Evolutionary conservation across 805 yeast genomes (phyloP).

Genomic region (Zygoascus flipseniorum): DNA sequence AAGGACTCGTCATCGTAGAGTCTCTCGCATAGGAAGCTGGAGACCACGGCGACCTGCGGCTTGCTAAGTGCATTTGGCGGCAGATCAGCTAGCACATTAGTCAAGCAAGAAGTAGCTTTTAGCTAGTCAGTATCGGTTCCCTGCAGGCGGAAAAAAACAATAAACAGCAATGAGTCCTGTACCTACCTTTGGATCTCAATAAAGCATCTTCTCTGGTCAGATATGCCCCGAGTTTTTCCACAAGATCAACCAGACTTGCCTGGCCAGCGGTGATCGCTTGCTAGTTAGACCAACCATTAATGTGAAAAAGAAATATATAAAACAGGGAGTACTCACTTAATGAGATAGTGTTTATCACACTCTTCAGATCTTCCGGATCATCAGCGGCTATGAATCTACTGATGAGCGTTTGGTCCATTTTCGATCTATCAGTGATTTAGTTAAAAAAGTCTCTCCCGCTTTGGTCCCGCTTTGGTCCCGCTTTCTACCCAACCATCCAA

Average conservation of each 20-base stretch:
- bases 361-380: constrained; percentile 24
- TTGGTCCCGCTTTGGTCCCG: not conserved
- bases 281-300: too few species aligned
- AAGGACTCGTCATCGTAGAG: constrained; percentile 53
- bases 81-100: constrained; percentile 31
- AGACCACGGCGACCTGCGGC: constrained; percentile 29
- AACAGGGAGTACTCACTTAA: constrained; percentile 10
- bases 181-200: constrained; percentile 36
- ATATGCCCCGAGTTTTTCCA: constrained; percentile 50
- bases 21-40: constrained; percentile 53
- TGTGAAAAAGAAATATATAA: not conserved
- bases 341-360: constrained; percentile 20
- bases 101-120: constrained; percentile 36
- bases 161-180: too few species aligned
- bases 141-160: not conserved
- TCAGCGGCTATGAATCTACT: constrained; percentile 36
- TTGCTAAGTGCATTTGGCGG: constrained; percentile 26
- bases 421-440: not conserved
- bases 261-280: not conserved
- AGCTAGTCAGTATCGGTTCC: too few species aligned
- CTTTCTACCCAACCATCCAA: not conserved
- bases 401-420: constrained; percentile 19
- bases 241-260: constrained; percentile 41
- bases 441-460: not conserved
- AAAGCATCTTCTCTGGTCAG: constrained; percentile 52